Percentiles rank a stretch among this genome's conserved stretches.
These are phyloP conservation scores for Iberis pinnata DNA, from an alignment of 345 rosid species.

Conservation along the genomic window DNA sequence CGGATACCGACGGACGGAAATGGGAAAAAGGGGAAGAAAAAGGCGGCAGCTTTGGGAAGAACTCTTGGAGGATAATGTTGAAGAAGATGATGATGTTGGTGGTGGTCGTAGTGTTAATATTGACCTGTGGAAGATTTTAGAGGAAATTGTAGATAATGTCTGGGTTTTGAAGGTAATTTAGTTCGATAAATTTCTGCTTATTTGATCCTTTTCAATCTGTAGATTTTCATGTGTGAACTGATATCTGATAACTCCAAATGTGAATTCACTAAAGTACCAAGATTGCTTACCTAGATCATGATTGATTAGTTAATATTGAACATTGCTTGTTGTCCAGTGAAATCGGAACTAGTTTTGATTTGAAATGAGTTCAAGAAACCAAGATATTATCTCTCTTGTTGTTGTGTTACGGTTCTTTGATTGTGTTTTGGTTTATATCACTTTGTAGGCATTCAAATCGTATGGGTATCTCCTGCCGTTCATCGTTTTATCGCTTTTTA, in stretches of 20 bases:
- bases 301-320: background rate
- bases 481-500: constrained; percentile 28
- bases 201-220: no score
- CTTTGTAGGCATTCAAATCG: constrained; percentile 28
- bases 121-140: constrained; percentile 29
- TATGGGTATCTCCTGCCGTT: constrained; percentile 32
- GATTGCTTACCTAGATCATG: background rate
- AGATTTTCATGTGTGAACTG: no score
- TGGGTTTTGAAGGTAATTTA: constrained; percentile 32
- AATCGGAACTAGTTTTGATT: constrained; percentile 1
- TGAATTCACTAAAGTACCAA: background rate
- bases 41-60: constrained; percentile 29
- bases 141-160: constrained; percentile 29
- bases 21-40: constrained; percentile 15
- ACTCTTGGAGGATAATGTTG: constrained; percentile 25
- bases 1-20: background rate
- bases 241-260: no score
- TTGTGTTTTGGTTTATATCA: background rate
- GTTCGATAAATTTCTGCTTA: background rate
- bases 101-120: background rate
- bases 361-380: background rate
- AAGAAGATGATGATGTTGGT: constrained; percentile 5
- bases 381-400: constrained; percentile 1
- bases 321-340: background rate
- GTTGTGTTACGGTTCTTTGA: background rate